These are phyloP conservation scores for Arthrocladium fulminans DNA, from an alignment of 2,329 filamentous ascomycete genomes.

Conservation along the genomic window DNA sequence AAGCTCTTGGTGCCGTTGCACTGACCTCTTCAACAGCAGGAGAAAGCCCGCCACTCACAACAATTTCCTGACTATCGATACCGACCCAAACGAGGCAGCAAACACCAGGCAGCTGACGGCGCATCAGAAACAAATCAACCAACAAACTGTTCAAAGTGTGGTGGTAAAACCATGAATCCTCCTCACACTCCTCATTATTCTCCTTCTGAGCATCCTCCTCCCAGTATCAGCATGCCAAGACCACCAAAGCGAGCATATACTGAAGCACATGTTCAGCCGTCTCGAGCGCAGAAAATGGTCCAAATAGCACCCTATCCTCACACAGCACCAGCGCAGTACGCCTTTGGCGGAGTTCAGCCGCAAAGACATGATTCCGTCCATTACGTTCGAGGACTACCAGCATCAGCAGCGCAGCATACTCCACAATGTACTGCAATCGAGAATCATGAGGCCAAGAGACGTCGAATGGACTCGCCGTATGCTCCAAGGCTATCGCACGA, in stretches of 20 bases:
- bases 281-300: slow-evolving; percentile 9
- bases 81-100: slow-evolving; percentile 60
- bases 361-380: slow-evolving; percentile 19
- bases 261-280: slow-evolving; percentile 12
- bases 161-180: slow-evolving; percentile 41
- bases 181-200: slow-evolving; percentile 31
- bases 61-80: slow-evolving; percentile 94
- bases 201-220: background rate
- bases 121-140: background rate
- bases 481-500: slow-evolving; percentile 8
- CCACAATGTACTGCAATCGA: slow-evolving; percentile 13
- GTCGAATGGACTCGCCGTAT: slow-evolving; percentile 44
- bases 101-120: slow-evolving; percentile 16
- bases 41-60: slow-evolving; percentile 78
- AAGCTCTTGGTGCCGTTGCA: slow-evolving; percentile 14
- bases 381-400: slow-evolving; percentile 13
- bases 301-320: slow-evolving; percentile 2
- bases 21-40: slow-evolving; percentile 48
- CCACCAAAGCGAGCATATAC: slow-evolving; percentile 6
- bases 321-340: slow-evolving; percentile 1
- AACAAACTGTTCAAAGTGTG: slow-evolving; percentile 24
- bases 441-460: slow-evolving; percentile 52
- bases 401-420: slow-evolving; percentile 14
- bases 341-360: background rate
- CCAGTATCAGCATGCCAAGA: background rate